Base-by-base conservation (phyloP, 2,329 filamentous ascomycete genomes). In the Pseudogymnoascus sp. region DNA sequence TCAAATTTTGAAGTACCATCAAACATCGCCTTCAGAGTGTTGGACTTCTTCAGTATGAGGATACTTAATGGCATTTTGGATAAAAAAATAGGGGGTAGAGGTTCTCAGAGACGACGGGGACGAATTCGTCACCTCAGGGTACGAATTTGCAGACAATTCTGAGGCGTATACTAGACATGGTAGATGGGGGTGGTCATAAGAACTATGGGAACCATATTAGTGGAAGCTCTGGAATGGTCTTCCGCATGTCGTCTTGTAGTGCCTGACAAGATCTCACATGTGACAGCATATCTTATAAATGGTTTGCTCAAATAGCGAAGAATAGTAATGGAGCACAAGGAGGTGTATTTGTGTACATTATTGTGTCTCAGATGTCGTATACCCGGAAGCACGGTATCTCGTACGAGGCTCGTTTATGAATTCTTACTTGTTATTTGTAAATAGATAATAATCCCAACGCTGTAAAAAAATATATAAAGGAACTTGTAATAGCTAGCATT, bases 61-160 rank as follows among this genome's bases (percentile, higher is more conserved):
- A 50, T 50, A 22, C 41, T 50, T 50, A 50, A 50, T n/a, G 41
- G 41, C 41, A 50, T 50, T 50, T 50, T 50, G 41, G n/a, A 50
- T 50, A 28, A 15, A 6, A 50, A 3, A 12, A 5, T 6, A 18
- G 28, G 41, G 41, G 5, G 3, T 15, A 12, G 6, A 22, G 3
- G 14, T 3, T 7, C 12, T 5, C 22, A 15, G 6, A 47, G 14
- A 28, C 12, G n/a, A n/a, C 41, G 8, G 20, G 28, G 41, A 28
- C 7, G 8, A 14, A 28, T 14, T 15, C 11, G 12, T 6, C n/a
- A 25, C 14, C n/a, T 22, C 22, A 28, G 25, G 20, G 7, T 11
- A 22, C 5, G 4, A 9, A 47, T 6, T 14, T 11, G 9, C 41
- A 28, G 22, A 47, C 12, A 14, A 4, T 47, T 43, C 0, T 8